Evolutionary conservation across 345 rosid genomes (phyloP).

Genomic region (Clausena lansium): DNA sequence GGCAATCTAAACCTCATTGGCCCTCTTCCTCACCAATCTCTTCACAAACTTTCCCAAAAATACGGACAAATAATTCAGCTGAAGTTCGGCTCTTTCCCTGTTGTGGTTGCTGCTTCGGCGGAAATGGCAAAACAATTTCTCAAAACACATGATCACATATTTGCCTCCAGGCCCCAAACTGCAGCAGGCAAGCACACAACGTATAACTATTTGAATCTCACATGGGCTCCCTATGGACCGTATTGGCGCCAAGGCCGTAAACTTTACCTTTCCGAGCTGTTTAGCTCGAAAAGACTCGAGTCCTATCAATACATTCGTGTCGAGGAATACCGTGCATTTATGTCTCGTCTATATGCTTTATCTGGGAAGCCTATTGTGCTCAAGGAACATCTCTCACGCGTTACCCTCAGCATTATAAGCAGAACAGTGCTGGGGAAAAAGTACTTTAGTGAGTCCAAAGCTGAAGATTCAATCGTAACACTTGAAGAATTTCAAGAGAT

Average conservation of each 20-base stretch:
- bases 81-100: constrained; percentile 29
- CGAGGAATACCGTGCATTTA: constrained; percentile 22
- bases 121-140: constrained; percentile 31
- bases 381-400: constrained; percentile 2
- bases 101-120: constrained; percentile 21
- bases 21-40: constrained; percentile 35
- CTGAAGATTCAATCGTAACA: neutral
- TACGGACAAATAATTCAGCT: constrained; percentile 37
- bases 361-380: constrained; percentile 15
- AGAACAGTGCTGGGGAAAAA: constrained; percentile 23
- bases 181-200: constrained; percentile 32
- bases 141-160: constrained; percentile 23
- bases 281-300: constrained; percentile 25
- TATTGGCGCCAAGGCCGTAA: constrained; percentile 38
- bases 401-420: constrained; percentile 19
- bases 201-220: constrained; percentile 27
- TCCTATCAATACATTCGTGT: constrained; percentile 25
- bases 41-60: constrained; percentile 26
- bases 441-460: constrained; percentile 8
- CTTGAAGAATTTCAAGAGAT: constrained; percentile 20
- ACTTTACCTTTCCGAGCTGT: constrained; percentile 21
- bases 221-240: constrained; percentile 34
- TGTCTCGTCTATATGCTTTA: neutral
- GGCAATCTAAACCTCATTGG: constrained; percentile 39
- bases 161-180: constrained; percentile 27